Conservation (phyloP, 2,329 filamentous ascomycete genomes). For the Alternaria longipes region DNA sequence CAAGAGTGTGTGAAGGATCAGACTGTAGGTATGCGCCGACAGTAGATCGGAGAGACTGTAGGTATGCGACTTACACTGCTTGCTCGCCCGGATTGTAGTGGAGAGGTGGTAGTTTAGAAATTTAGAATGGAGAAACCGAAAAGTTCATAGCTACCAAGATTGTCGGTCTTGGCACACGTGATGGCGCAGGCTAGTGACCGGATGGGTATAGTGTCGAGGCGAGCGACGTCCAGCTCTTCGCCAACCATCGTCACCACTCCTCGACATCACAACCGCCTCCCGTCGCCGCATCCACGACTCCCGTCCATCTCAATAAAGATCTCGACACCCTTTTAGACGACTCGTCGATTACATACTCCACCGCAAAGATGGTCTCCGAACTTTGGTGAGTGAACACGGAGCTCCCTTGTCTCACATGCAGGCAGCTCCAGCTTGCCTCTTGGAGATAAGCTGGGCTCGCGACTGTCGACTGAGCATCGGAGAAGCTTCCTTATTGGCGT, state of each 20-base stretch:
- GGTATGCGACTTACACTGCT: conserved; percentile 40
- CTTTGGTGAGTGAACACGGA: conserved; percentile 73
- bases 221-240: conserved; percentile 37
- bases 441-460: conserved; percentile 47
- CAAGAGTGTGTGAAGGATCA: no score
- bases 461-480: conserved; percentile 23
- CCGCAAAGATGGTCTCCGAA: conserved; percentile 76
- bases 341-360: conserved; percentile 29
- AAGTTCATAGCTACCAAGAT: neutral
- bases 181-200: conserved; percentile 20
- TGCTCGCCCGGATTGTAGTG: conserved; percentile 39
- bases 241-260: conserved; percentile 50
- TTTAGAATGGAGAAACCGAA: conserved; percentile 18
- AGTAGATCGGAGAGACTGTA: neutral
- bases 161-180: conserved; percentile 20
- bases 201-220: conserved; percentile 26
- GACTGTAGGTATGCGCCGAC: neutral
- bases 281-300: conserved; percentile 39
- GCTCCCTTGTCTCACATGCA: conserved; percentile 39
- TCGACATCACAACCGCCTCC: conserved; percentile 39
- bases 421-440: conserved; percentile 51
- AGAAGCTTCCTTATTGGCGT: conserved; percentile 3
- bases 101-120: conserved; percentile 18
- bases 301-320: conserved; percentile 44
- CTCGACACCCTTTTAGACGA: conserved; percentile 30